phyloP scores from a whole-genome alignment of 2,329 filamentous ascomycete species.

The Pestalotiopsis sp. region DNA sequence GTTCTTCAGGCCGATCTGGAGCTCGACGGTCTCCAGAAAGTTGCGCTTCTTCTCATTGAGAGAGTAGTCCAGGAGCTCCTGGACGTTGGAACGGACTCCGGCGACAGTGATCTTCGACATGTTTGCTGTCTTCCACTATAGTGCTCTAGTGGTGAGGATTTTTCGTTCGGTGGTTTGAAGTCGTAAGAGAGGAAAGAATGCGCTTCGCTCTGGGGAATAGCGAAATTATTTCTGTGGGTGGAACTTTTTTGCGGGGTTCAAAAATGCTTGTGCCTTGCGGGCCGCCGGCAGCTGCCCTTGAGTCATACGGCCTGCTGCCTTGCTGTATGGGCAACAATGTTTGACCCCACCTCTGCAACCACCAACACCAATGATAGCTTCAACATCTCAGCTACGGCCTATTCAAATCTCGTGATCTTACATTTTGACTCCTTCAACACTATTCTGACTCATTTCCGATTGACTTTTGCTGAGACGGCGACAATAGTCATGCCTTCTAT shows the following conservation, averaged over 20 bases:
- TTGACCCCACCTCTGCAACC: background rate
- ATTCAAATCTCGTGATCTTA: background rate
- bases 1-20: constrained; percentile 92
- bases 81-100: constrained; percentile 63
- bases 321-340: background rate
- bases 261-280: background rate
- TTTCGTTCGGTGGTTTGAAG: constrained; percentile 35
- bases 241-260: constrained; percentile 7
- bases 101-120: constrained; percentile 82
- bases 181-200: constrained; percentile 6
- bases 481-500: background rate
- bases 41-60: constrained; percentile 95
- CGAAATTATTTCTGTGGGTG: constrained; percentile 9
- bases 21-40: constrained; percentile 94
- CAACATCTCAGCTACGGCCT: background rate
- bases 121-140: constrained; percentile 87
- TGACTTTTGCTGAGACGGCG: background rate
- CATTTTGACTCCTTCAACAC: background rate
- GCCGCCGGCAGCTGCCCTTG: background rate
- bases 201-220: background rate
- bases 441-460: background rate
- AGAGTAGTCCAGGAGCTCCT: constrained; percentile 94
- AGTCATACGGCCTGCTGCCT: background rate
- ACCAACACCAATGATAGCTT: background rate
- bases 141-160: constrained; percentile 75